Evolutionary conservation across 2,329 filamentous ascomycete species (phyloP).

Genomic region (Fusarium nurragi): DNA sequence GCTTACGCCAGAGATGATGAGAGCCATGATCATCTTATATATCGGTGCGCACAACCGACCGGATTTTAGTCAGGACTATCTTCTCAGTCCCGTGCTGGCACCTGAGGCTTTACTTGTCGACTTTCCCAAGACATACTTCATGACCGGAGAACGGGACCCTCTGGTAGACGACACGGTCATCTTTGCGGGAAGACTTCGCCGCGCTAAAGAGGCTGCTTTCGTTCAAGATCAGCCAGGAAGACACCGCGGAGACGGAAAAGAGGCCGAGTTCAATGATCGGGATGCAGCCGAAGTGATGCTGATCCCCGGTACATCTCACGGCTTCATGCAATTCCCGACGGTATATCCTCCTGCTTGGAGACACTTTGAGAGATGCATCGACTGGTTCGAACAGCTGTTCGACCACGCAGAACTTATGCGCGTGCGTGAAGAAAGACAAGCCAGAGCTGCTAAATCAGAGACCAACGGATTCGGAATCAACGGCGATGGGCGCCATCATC

Average conservation of each 20-base stretch:
- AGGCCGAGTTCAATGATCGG: constrained; percentile 53
- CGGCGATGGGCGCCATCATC: constrained; percentile 43
- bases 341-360: constrained; percentile 92
- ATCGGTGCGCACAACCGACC: constrained; percentile 93
- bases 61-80: constrained; percentile 90
- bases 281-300: constrained; percentile 75
- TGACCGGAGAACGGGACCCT: constrained; percentile 94
- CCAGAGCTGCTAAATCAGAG: constrained; percentile 8
- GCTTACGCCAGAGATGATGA: constrained; percentile 97
- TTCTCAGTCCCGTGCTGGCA: constrained; percentile 88
- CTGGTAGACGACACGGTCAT: constrained; percentile 97
- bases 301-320: constrained; percentile 89
- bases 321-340: constrained; percentile 89
- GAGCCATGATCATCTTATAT: constrained; percentile 98
- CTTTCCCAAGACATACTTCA: constrained; percentile 95
- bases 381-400: constrained; percentile 86
- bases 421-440: constrained; percentile 39
- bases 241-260: constrained; percentile 1
- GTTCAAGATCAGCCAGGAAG: constrained; percentile 19
- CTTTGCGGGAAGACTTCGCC: constrained; percentile 87
- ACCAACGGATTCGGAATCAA: constrained; percentile 31
- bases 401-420: constrained; percentile 57
- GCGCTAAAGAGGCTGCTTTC: constrained; percentile 71
- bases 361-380: constrained; percentile 79
- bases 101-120: constrained; percentile 82